Evolutionary conservation across 2,329 filamentous ascomycete genomes (phyloP).

Genomic region (Raffaelea arxii): DNA sequence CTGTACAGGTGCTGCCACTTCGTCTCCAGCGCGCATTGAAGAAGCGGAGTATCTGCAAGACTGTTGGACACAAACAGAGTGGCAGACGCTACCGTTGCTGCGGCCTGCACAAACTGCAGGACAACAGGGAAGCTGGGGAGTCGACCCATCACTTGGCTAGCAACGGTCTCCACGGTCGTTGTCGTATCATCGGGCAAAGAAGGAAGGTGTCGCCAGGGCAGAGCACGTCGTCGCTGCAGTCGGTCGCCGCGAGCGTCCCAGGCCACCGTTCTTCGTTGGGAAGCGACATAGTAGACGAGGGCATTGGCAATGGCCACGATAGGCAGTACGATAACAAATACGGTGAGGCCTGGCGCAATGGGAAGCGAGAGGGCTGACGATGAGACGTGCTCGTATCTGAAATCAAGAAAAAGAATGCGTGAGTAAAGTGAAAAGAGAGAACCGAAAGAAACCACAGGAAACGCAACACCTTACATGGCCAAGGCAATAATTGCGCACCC

Average conservation of each 20-base stretch:
- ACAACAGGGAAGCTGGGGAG: neutral
- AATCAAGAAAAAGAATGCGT: too few relatives aligned
- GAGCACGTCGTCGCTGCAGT: neutral
- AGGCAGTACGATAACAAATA: constrained; percentile 7
- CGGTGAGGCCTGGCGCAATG: constrained; percentile 7
- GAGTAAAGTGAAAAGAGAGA: too few relatives aligned
- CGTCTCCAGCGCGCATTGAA: constrained; percentile 44
- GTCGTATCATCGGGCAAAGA: too few relatives aligned
- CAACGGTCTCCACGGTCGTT: neutral
- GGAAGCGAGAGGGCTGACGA: constrained; percentile 11
- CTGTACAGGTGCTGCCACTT: constrained; percentile 46
- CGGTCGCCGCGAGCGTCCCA: too few relatives aligned
- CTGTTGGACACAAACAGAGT: constrained; percentile 28
- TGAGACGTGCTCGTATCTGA: constrained; percentile 12
- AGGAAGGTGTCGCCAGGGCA: too few relatives aligned
- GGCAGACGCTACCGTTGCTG: constrained; percentile 32
- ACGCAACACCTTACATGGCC: constrained; percentile 6
- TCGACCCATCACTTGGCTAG: neutral
- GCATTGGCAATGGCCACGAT: constrained; percentile 7
- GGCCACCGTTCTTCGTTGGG: too few relatives aligned
- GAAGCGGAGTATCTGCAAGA: constrained; percentile 10
- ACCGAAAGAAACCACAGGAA: rapidly evolving
- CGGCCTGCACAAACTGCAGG: constrained; percentile 9
- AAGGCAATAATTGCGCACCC: neutral
- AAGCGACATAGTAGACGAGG: too few relatives aligned